Base-by-base conservation (phyloP, 192 early-diverging fungal species). In the Jimgerdemannia lactiflua region DNA sequence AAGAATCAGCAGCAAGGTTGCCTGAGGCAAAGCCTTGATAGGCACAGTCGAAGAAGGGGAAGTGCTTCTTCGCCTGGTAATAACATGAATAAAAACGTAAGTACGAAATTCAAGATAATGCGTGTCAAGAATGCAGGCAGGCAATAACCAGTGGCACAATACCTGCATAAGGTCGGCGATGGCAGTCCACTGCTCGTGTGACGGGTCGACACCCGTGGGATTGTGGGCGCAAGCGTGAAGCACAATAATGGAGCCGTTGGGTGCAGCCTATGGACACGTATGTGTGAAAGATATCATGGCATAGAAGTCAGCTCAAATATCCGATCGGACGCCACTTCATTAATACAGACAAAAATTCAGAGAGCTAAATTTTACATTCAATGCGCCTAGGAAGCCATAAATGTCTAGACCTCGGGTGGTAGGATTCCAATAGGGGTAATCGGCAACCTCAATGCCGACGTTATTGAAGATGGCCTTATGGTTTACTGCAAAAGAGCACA, bases 1-100 rank as follows among this genome's bases (percentile, higher is more conserved):
- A 91, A 41, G 98, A 96, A 85, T 99, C 98, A 65, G 89, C 79
- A 78, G 95, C 95, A 18, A 98, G 86, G 80, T 93, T 89, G 65
- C 98, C 98, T 9, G 92, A 94, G 40, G 97, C 97, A 80, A 99
- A 99, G 4, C 98, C 98, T 88, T 98, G 97, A 90, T 99, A 99
- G 39, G 98, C 98, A 82, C 92, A 96, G 83, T 99, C 98, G 77
- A 99, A 98, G 90, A 99, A 98, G 19, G 95, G 92, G 79, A 98
- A 94, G 78, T 95, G 96, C 18, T 75, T 70, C 75, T 93, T 92
- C 72, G 86, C 81, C 79, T 90, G 73, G 29, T 29, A 29, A 29
- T 29, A 29, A 29, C 29, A 9, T 71, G 20, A 41, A 39, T 20
- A 6, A 20, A 64, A 17, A 59, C 4, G 41, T 20, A 43, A 66